Percentiles rank a stretch among this genome's conserved stretches.
Conservation (phyloP, 805 yeast species). For the Kuraishia molischiana region DNA sequence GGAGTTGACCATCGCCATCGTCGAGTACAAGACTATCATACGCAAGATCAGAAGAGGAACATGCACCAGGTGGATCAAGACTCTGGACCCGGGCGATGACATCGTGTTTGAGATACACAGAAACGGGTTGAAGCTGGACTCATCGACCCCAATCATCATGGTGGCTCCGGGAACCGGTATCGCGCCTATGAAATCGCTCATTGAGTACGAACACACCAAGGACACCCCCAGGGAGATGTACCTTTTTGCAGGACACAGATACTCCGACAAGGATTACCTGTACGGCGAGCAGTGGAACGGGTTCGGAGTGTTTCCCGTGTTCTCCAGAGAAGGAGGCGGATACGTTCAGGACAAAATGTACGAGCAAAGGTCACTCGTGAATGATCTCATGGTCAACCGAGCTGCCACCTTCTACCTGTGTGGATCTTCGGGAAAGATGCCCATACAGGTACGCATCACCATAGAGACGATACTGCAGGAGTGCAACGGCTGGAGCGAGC, state of each 20-base stretch:
- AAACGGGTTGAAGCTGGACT: conserved; percentile 29
- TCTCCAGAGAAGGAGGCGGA: conserved; percentile 40
- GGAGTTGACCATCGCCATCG: conserved; percentile 75
- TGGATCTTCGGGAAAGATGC: conserved; percentile 95
- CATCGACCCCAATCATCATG: conserved; percentile 47
- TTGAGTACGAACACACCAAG: conserved; percentile 27
- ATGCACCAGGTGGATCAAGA: conserved; percentile 68
- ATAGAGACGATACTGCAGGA: conserved; percentile 51
- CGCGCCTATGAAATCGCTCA: conserved; percentile 80
- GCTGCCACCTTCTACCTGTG: conserved; percentile 70
- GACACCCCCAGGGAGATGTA: conserved; percentile 23
- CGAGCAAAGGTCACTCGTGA: conserved; percentile 36
- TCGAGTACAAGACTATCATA: conserved; percentile 76
- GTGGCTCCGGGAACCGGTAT: conserved; percentile 94
- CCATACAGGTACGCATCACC: conserved; percentile 77
- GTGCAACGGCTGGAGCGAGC: conserved; percentile 26
- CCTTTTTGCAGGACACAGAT: conserved; percentile 72
- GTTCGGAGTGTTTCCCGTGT: conserved; percentile 32
- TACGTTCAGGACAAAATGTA: conserved; percentile 77
- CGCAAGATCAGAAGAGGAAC: conserved; percentile 70
- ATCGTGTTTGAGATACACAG: conserved; percentile 42
- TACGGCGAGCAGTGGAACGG: conserved; percentile 46
- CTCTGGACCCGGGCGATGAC: conserved; percentile 34
- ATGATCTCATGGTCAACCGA: conserved; percentile 39
- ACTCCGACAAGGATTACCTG: conserved; percentile 53